Evolutionary conservation across 805 yeast species (phyloP), one percentile per base, ranked within the genome.

Genomic region (Zygoascus flipseniorum): DNA sequence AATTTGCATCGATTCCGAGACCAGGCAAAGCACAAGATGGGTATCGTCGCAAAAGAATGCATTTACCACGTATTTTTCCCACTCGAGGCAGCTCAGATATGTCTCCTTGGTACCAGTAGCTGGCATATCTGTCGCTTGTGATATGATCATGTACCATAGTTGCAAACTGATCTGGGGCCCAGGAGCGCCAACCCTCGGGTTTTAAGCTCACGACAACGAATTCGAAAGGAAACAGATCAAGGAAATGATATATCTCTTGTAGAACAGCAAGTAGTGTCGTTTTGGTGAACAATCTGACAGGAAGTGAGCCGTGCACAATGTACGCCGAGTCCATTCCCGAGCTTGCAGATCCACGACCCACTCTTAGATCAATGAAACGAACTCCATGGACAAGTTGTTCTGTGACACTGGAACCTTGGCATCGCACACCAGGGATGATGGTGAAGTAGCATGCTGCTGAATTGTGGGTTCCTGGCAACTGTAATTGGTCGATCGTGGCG

Each of bases 381-480:
- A 86, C 84, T 13, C 93, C 93, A 60, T 85, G 73, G 51, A 76
- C 68, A 70, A 86, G 76, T 67, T 86, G 93, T 2, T 77, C 79
- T 1, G 75, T 67, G 49, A 86, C 73, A 0, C 80, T 67, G 8
- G 73, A 78, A 16, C 80, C 85, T 66, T 86, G 93, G 65, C 93
- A 86, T 64, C 81, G 84, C 31, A 86, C 90, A 0, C 88, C 80
- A 31, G 92, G 92, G 13, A 42, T 14, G 47, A 84, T 59, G 1
- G 90, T 84, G 8, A 77, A 71, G 64, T 83, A 82, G 60, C 78
- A 80, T 5, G 92, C 92, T 13, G 85, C 88, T 43, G 87, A 76
- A 65, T 86, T 85, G 70, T 86, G 93, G n/a, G 92, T 85, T n/a
- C 93, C 93, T 9, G 92, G 89, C 50, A 86, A 72, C 0, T 90